Evolutionary conservation across 306 rosid species (phyloP).

Genomic region (Quercus berberidifolia): DNA sequence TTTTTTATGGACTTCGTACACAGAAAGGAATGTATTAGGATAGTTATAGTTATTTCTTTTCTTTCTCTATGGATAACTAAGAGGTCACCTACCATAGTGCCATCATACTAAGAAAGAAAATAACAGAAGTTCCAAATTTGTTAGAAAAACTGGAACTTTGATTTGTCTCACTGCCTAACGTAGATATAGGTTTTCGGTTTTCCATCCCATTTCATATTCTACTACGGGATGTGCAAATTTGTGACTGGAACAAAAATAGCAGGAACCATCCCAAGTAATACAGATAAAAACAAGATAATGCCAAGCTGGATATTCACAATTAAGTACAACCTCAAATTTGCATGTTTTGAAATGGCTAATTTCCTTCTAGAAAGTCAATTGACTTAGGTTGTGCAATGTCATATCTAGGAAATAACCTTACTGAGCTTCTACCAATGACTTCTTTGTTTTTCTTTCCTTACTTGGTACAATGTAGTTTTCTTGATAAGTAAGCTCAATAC

Average conservation of each 20-base stretch:
- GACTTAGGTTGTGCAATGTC: background rate
- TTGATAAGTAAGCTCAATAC: background rate
- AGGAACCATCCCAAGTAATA: background rate
- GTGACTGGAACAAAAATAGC: background rate
- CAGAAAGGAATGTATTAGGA: too few species aligned
- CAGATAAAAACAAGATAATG: background rate
- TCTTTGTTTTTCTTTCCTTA: background rate
- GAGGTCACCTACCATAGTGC: background rate
- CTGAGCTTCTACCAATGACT: background rate
- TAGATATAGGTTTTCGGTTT: background rate
- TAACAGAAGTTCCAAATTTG: background rate
- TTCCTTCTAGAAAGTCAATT: too few species aligned
- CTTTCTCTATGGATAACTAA: background rate
- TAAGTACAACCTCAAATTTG: background rate
- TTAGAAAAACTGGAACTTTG: background rate
- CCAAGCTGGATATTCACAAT: background rate
- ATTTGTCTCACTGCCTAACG: background rate
- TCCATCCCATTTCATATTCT: background rate
- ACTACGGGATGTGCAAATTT: background rate
- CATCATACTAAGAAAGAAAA: background rate
- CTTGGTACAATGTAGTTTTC: background rate
- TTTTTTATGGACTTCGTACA: too few species aligned
- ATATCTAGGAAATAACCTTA: background rate
- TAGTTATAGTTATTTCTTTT: background rate
- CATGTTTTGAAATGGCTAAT: background rate